phyloP scores from a whole-genome alignment of 2,329 filamentous ascomycete species.

The Fusarium tupiense region DNA sequence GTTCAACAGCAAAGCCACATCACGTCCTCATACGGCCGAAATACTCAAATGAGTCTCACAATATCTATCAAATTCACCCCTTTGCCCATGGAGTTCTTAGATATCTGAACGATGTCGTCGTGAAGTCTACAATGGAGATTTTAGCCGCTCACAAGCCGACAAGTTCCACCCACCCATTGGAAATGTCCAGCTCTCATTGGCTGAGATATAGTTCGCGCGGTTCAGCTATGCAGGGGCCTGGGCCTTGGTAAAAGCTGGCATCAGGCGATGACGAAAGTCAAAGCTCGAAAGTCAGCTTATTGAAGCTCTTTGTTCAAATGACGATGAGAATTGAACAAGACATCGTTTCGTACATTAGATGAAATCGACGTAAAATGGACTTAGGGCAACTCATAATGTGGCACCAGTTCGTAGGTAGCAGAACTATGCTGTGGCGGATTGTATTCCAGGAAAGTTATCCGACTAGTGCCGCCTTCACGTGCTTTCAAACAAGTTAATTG shows the following conservation, averaged over 20 bases:
- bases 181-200: conserved; percentile 6
- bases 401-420: not conserved
- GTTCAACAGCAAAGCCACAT: not conserved
- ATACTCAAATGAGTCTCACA: too few species aligned
- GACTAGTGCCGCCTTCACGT: conserved; percentile 3
- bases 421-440: too few species aligned
- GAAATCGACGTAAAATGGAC: not conserved
- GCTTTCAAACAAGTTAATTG: conserved; percentile 8
- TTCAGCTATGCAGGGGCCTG: conserved; percentile 32
- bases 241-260: conserved; percentile 8
- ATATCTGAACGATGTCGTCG: too few species aligned
- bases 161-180: not conserved
- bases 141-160: not conserved
- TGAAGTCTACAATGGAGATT: not conserved
- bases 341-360: not conserved
- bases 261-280: conserved; percentile 33
- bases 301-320: conserved; percentile 5
- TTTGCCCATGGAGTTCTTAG: too few species aligned
- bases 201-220: not conserved
- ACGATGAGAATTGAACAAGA: not conserved
- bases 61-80: too few species aligned
- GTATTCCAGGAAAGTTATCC: not conserved
- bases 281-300: not conserved
- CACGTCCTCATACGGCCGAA: not conserved
- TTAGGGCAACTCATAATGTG: not conserved